Percentiles rank a stretch among this genome's conserved stretches.
Evolutionary conservation across 495 filamentous ascomycete species (phyloP).

Genomic region (Wilcoxina mikolae): DNA sequence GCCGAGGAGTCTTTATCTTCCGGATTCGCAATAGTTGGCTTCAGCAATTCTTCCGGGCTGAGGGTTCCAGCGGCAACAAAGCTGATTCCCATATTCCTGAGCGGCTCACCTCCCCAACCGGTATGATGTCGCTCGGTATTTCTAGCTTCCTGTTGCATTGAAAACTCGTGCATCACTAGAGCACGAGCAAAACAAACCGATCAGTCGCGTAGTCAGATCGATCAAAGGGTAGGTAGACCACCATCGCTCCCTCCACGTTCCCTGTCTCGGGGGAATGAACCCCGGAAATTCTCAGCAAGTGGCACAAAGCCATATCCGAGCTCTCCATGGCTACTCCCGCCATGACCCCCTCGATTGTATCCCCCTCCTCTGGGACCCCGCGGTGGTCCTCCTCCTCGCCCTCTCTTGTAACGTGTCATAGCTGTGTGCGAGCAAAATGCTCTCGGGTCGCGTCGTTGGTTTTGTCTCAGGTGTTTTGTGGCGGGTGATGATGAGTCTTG

Average conservation of each 20-base stretch:
- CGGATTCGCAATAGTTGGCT: constrained; percentile 18
- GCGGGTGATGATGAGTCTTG: not conserved
- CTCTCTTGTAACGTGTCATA: not conserved
- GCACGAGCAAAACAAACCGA: too few relatives aligned
- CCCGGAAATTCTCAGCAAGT: too few relatives aligned
- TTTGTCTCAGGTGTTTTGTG: not conserved
- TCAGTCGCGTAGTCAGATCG: too few relatives aligned
- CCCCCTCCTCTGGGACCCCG: too few relatives aligned
- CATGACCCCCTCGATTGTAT: constrained; percentile 13
- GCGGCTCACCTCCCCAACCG: constrained; percentile 31
- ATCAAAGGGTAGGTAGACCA: too few relatives aligned
- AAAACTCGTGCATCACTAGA: too few relatives aligned
- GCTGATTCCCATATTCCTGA: constrained; percentile 37
- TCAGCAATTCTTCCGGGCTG: constrained; percentile 32
- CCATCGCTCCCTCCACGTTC: too few relatives aligned
- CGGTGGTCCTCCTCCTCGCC: too few relatives aligned
- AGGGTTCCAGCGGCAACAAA: constrained; percentile 63
- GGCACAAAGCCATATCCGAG: too few relatives aligned
- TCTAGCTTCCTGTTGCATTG: constrained; percentile 60
- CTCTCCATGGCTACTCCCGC: constrained; percentile 2
- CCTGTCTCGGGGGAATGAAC: too few relatives aligned
- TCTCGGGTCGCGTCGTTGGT: not conserved
- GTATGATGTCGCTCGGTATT: constrained; percentile 51
- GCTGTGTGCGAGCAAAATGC: not conserved
- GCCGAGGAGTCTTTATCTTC: constrained; percentile 2